phyloP scores from a whole-genome alignment of 2,329 filamentous ascomycete species.

The Alternaria arbusti region DNA sequence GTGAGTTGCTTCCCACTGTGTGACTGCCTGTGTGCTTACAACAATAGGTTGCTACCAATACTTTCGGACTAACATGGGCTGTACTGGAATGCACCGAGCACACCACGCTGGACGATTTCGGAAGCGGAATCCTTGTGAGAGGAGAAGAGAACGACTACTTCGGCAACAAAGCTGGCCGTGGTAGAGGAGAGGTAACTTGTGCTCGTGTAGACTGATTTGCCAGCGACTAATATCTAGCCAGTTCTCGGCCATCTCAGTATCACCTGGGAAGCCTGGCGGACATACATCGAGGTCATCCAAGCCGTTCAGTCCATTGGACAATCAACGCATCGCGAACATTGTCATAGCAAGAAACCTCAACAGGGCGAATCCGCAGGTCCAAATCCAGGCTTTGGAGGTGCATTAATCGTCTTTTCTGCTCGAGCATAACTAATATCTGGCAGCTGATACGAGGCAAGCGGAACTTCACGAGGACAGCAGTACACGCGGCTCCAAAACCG shows the following conservation, averaged over 20 bases:
- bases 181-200: conserved; percentile 21
- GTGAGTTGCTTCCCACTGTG: conserved; percentile 52
- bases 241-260: conserved; percentile 25
- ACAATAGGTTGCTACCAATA: conserved; percentile 68
- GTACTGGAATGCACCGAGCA: conserved; percentile 74
- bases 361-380: conserved; percentile 73
- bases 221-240: conserved; percentile 14
- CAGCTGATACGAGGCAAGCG: conserved; percentile 80
- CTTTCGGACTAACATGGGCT: conserved; percentile 74
- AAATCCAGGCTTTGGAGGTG: conserved; percentile 76
- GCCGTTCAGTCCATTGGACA: conserved; percentile 51
- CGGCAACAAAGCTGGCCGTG: conserved; percentile 12
- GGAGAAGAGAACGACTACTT: conserved; percentile 35
- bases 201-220: neutral
- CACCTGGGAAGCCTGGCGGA: conserved; percentile 20
- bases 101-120: conserved; percentile 83
- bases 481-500: conserved; percentile 75
- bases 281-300: conserved; percentile 37
- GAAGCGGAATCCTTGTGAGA: conserved; percentile 67
- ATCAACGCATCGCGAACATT: conserved; percentile 74
- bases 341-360: conserved; percentile 84
- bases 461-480: conserved; percentile 75
- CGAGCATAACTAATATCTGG: conserved; percentile 20
- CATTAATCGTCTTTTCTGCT: neutral
- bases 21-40: conserved; percentile 6